phyloP scores from a whole-genome alignment of 805 yeast genomes.

The Suhomyces sp. region DNA sequence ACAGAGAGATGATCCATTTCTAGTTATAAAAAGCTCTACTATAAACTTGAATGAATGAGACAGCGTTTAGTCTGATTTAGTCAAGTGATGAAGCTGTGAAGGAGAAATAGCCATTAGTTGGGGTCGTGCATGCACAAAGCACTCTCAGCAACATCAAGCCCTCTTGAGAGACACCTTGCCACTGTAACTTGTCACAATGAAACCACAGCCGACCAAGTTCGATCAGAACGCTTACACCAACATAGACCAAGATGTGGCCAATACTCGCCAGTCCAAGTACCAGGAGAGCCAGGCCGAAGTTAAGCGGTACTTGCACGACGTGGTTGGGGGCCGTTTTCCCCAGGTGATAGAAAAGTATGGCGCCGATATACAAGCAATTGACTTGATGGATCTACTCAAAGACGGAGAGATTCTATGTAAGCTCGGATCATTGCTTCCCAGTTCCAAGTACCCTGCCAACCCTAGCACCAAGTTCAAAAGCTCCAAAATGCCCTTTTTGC shows the following conservation, averaged over 20 bases:
- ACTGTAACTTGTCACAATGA: background rate
- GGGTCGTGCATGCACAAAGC: background rate
- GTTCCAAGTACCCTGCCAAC: slow-evolving; percentile 13
- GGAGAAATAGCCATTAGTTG: too few relatives aligned
- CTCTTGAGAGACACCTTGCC: background rate
- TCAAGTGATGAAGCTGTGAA: too few relatives aligned
- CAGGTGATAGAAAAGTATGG: slow-evolving; percentile 10
- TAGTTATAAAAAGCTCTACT: too few relatives aligned
- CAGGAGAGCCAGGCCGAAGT: slow-evolving; percentile 37
- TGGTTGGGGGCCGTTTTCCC: slow-evolving; percentile 17
- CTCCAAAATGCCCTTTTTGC: slow-evolving; percentile 67
- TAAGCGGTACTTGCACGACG: slow-evolving; percentile 52
- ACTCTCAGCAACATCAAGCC: background rate
- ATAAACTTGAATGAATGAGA: too few relatives aligned
- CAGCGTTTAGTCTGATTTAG: too few relatives aligned
- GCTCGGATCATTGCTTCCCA: slow-evolving; percentile 26
- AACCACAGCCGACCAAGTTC: slow-evolving; percentile 6
- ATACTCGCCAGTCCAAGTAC: slow-evolving; percentile 53
- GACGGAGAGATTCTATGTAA: slow-evolving; percentile 51
- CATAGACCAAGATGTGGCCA: slow-evolving; percentile 58
- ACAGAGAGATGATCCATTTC: too few relatives aligned
- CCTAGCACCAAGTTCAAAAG: slow-evolving; percentile 48
- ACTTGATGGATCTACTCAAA: slow-evolving; percentile 54
- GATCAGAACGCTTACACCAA: slow-evolving; percentile 37
- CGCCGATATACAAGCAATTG: slow-evolving; percentile 16